Evolutionary conservation across 2,329 filamentous ascomycete species (phyloP).

Genomic region (Cadophora sp.): DNA sequence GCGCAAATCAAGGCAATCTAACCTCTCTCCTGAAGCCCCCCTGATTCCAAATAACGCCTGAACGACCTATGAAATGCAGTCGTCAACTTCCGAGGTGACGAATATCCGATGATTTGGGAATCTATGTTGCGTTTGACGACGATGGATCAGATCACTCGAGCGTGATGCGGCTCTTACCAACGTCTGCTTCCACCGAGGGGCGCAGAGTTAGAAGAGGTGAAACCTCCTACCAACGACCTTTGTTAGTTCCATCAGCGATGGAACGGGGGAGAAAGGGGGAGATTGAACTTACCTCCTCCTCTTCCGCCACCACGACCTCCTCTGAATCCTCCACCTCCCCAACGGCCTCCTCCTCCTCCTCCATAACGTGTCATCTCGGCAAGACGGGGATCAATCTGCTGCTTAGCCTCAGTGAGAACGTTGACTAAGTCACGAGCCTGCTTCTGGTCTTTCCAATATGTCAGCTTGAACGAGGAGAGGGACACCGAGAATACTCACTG

Average conservation of each 20-base stretch:
- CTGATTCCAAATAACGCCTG: conserved; percentile 40
- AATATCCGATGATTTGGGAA: conserved; percentile 26
- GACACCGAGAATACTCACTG: conserved; percentile 71
- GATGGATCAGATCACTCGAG: conserved; percentile 29
- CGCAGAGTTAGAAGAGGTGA: conserved; percentile 63
- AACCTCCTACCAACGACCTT: conserved; percentile 52
- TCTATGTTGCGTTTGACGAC: conserved; percentile 28
- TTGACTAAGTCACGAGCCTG: conserved; percentile 95
- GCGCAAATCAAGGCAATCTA: conserved; percentile 37
- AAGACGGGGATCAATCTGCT: conserved; percentile 95
- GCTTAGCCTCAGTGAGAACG: conserved; percentile 95
- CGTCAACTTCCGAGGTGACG: conserved; percentile 22
- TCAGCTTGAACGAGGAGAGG: conserved; percentile 35
- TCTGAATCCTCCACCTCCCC: conserved; percentile 52
- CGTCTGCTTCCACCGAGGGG: conserved; percentile 61
- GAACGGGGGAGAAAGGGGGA: conserved; percentile 38
- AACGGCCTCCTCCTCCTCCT: conserved; percentile 51
- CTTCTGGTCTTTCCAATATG: conserved; percentile 70
- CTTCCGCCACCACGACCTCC: conserved; percentile 67
- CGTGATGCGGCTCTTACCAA: conserved; percentile 53
- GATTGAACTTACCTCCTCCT: conserved; percentile 48
- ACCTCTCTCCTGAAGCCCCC: conserved; percentile 33
- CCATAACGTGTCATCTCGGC: conserved; percentile 95
- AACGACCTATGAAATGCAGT: conserved; percentile 43
- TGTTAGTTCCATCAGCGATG: conserved; percentile 46